Base-by-base conservation (phyloP, 345 rosid species). In the Corymbia maculata region DNA sequence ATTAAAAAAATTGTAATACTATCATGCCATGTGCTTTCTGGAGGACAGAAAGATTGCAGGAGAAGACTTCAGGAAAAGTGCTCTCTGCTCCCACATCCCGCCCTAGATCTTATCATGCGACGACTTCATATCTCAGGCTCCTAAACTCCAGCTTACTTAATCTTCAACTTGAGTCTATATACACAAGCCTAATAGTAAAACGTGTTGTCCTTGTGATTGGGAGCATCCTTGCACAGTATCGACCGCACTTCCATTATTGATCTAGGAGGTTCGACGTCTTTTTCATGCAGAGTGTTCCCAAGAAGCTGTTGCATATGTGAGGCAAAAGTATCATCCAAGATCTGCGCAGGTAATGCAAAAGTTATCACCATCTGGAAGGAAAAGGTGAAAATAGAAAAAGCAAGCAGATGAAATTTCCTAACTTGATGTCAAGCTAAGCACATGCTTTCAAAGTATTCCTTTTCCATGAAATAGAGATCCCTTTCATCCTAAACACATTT, bases 251-350 rank as follows among this genome's bases (percentile, higher is more conserved):
- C 99, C 94, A 93, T 92, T 79, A 98, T 94, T 2, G 99, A 97
- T 92, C 98, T 94, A 1, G 99, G 99, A 30, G 98, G 95, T 92
- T 98, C 99, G 21, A 98, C 91, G 89, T 98, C 99, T 89, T 98
- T 97, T 86, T 93, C 98, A 87, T 93, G 95, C 51, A 98, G 91
- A 2, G 96, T 92, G 82, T 97, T 98, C 52, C 99, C 99, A 8
- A 98, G 95, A 59, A 98, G 94, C 91, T 95, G 96, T 92, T 98
- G 99, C 95, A 98, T 96, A 89, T 96, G 97, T 52, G 99, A 97
- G 64, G 94, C 99, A 93, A 97, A 98, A 45, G 98, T 93, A 91
- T 97, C 99, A 64, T 98, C 99, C 89, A 98, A 88, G 68, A 98
- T 95, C 99, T 98, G 96, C 94, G 85, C 32, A 52, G n/a, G 45